Evolutionary conservation across 352 stramenopile genomes (phyloP).

Genomic region (Thalassiosira livingstoniorum): DNA sequence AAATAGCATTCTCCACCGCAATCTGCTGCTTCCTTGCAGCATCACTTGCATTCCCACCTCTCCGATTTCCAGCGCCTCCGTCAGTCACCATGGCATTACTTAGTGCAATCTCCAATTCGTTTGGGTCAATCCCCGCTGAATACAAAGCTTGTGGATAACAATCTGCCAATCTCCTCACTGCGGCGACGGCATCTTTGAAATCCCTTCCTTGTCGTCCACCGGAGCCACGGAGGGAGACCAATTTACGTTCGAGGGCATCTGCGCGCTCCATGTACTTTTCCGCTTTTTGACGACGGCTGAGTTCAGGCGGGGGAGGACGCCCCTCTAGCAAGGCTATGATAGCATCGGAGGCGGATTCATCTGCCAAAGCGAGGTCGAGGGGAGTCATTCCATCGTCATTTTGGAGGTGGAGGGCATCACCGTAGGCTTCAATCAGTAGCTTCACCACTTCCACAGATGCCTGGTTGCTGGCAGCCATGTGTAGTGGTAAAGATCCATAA

Average conservation of each 20-base stretch:
- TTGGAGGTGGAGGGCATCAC: slow-evolving; percentile 81
- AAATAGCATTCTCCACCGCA: slow-evolving; percentile 70
- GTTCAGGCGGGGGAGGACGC: slow-evolving; percentile 73
- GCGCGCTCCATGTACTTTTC: slow-evolving; percentile 79
- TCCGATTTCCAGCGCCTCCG: not conserved
- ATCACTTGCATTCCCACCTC: slow-evolving; percentile 58
- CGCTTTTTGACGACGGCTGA: slow-evolving; percentile 74
- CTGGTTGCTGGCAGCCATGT: slow-evolving; percentile 83
- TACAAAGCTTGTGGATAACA: slow-evolving; percentile 84
- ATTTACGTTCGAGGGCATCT: slow-evolving; percentile 72
- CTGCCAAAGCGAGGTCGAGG: slow-evolving; percentile 75
- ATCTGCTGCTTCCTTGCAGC: slow-evolving; percentile 50
- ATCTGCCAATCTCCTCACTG: slow-evolving; percentile 76
- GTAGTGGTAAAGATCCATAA: slow-evolving; percentile 79
- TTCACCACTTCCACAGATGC: slow-evolving; percentile 76
- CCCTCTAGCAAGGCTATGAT: slow-evolving; percentile 82
- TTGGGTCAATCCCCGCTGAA: slow-evolving; percentile 80
- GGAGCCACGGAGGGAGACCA: slow-evolving; percentile 54
- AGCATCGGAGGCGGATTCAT: slow-evolving; percentile 69
- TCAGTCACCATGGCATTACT: slow-evolving; percentile 66
- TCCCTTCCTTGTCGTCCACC: slow-evolving; percentile 67
- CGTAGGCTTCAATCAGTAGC: slow-evolving; percentile 78
- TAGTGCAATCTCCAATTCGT: slow-evolving; percentile 83
- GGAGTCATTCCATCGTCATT: slow-evolving; percentile 86
- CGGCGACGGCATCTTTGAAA: slow-evolving; percentile 74